phyloP scores from a whole-genome alignment of 2,329 filamentous ascomycete species.

The Aspergillus transmontanensis region DNA sequence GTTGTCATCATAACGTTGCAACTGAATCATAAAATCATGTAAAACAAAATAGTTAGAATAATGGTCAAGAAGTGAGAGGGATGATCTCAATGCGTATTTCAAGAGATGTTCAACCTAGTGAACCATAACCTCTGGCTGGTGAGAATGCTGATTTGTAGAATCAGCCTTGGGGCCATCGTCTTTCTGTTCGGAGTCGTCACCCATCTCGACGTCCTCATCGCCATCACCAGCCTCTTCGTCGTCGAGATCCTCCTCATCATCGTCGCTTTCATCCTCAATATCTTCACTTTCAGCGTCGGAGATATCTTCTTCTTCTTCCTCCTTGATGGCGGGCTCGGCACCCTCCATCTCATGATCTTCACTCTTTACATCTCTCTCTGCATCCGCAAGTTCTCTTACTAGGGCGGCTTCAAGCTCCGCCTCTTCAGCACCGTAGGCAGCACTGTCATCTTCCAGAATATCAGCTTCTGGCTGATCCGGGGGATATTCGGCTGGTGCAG shows the following conservation, averaged over 20 bases:
- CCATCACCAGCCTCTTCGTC: slow-evolving; percentile 63
- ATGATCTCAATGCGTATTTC: not conserved
- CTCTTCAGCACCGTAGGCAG: slow-evolving; percentile 89
- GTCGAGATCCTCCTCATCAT: slow-evolving; percentile 69
- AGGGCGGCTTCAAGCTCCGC: slow-evolving; percentile 70
- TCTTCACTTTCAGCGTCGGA: slow-evolving; percentile 78
- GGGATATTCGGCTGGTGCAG: slow-evolving; percentile 91
- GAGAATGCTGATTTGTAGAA: slow-evolving; percentile 35
- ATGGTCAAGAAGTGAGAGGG: slow-evolving; percentile 5
- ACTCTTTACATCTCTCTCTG: slow-evolving; percentile 44
- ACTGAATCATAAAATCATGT: slow-evolving; percentile 35
- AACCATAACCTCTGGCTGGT: slow-evolving; percentile 50
- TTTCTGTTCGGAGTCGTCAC: slow-evolving; percentile 52
- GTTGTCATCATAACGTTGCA: slow-evolving; percentile 30
- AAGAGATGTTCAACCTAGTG: slow-evolving; percentile 34
- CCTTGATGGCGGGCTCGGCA: slow-evolving; percentile 56
- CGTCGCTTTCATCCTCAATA: slow-evolving; percentile 75
- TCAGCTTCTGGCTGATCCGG: slow-evolving; percentile 98
- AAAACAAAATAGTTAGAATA: slow-evolving; percentile 15
- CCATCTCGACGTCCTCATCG: slow-evolving; percentile 61
- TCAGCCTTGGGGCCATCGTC: slow-evolving; percentile 31
- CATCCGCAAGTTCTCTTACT: slow-evolving; percentile 54
- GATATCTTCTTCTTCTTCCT: slow-evolving; percentile 65
- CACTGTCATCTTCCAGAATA: slow-evolving; percentile 75
- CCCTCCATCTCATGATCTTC: slow-evolving; percentile 79